phyloP scores from a whole-genome alignment of 139 green algal species.

The Auxenochlorella pyrenoidosa region DNA sequence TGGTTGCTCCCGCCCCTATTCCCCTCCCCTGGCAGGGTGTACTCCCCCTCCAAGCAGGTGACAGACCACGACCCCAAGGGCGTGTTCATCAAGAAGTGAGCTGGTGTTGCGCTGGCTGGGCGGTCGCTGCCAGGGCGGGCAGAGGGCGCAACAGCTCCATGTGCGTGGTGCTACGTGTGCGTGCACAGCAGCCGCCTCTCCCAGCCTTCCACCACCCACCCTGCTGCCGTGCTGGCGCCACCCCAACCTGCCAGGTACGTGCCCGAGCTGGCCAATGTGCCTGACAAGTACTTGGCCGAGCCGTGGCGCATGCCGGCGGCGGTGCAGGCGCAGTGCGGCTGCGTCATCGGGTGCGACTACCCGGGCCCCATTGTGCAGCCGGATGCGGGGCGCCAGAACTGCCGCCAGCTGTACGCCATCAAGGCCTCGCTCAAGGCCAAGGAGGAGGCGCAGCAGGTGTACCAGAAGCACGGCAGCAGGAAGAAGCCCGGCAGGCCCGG shows the following conservation, averaged over 20 bases:
- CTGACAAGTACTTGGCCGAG: background rate
- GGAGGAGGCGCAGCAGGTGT: conserved; percentile 20
- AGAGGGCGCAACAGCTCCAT: too few relatives aligned
- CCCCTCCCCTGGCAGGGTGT: background rate
- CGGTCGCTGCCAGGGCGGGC: too few relatives aligned
- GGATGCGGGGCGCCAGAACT: background rate
- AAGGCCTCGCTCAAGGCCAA: conserved; percentile 15
- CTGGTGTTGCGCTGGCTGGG: too few relatives aligned
- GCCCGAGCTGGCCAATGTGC: conserved; percentile 12
- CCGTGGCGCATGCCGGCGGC: conserved; percentile 11
- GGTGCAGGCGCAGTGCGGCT: background rate
- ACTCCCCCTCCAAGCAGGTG: conserved; percentile 13
- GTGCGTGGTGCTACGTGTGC: too few relatives aligned
- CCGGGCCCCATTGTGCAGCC: background rate
- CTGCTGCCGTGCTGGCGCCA: background rate
- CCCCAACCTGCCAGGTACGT: background rate
- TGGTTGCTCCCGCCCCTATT: too few relatives aligned
- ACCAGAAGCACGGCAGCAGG: conserved; percentile 12
- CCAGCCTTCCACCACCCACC: background rate
- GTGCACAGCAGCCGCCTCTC: background rate
- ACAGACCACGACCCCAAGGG: conserved; percentile 11
- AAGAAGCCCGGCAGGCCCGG: background rate
- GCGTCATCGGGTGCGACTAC: background rate
- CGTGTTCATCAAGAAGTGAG: background rate
- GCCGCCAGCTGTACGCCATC: background rate